These are phyloP conservation scores for Carallia brachiata DNA, from an alignment of 345 rosid genomes.

Conservation along the genomic window DNA sequence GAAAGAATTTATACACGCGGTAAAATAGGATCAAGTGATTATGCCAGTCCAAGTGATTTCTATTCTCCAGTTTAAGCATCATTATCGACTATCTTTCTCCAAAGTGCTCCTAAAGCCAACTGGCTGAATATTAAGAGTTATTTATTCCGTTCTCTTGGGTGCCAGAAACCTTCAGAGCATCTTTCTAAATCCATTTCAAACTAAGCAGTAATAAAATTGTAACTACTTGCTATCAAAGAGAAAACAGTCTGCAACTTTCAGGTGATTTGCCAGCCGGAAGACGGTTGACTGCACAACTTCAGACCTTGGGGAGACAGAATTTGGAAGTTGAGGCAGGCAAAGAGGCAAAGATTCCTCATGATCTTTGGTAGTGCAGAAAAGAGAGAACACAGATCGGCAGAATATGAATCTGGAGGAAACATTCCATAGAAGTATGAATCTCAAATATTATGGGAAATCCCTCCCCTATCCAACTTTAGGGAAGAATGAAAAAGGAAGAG, in stretches of 20 bases:
- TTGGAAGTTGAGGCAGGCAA: constrained; percentile 80
- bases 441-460: neutral
- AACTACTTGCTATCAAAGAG: constrained; percentile 34
- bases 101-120: constrained; percentile 6
- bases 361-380: constrained; percentile 45
- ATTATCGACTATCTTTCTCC: constrained; percentile 10
- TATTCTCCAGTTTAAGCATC: constrained; percentile 13
- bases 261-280: constrained; percentile 53
- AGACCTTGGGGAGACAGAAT: constrained; percentile 49
- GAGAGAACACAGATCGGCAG: constrained; percentile 63
- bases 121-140: neutral
- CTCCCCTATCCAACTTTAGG: too few relatives aligned
- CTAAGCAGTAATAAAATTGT: neutral
- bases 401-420: constrained; percentile 73
- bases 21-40: constrained; percentile 36
- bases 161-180: constrained; percentile 19
- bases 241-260: constrained; percentile 58
- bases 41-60: constrained; percentile 8
- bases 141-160: constrained; percentile 4
- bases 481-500: neutral
- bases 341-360: constrained; percentile 58
- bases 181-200: constrained; percentile 5
- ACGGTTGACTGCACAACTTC: constrained; percentile 53
- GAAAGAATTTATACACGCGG: constrained; percentile 6
- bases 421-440: neutral